Evolutionary conservation across 1,284 basidiomycete genomes (phyloP), one percentile per base, ranked within the genome.

Genomic region (Malassezia pachydermatis): DNA sequence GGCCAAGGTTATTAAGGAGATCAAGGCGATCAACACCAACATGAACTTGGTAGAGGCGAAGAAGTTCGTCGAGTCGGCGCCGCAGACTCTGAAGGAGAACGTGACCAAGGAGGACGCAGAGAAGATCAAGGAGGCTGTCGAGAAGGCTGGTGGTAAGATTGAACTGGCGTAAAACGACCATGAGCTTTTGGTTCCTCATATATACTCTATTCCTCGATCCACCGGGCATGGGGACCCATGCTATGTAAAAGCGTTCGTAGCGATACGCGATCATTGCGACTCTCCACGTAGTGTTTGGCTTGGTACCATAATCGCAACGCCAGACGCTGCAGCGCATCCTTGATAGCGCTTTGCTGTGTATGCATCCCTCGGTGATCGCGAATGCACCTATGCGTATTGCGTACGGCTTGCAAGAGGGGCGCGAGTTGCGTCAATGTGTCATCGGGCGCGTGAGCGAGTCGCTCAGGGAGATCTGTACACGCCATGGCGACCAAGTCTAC

Each of bases 41-140:
- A 72, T 70, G 66, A 71, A 71, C 60, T 51, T 71, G 22, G 68
- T 71, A 25, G 68, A 71, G 89, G 94, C 94, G 29, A 99, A 99
- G 81, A 98, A 95, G 76, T 95, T 98, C 67, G 94, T 98, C 52
- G 94, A 99, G 76, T 88, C 86, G 22, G 76, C 88, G 61, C 94
- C 94, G 27, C 86, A 96, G 75, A 76, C 84, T 4, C 77, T 99
- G 67, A 99, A 98, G 77, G 94, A 98, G 76, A 88, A 88, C 72
- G 72, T 94, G 54, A 80, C 86, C 28, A 99, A 99, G 76, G 94
- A 99, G 66, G 94, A 99, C 41, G 90, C 90, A 10, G 92, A 96
- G 75, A 96, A 96, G 76, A 76, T 99, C 68, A 81, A 92, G 76
- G 83, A 84, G 74, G 81, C 82, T 23, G 85, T 99, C 74, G 83